Percentiles rank a stretch among this genome's conserved stretches.
phyloP scores from a whole-genome alignment of 306 rosid species.

The Boehmeria nivea region DNA sequence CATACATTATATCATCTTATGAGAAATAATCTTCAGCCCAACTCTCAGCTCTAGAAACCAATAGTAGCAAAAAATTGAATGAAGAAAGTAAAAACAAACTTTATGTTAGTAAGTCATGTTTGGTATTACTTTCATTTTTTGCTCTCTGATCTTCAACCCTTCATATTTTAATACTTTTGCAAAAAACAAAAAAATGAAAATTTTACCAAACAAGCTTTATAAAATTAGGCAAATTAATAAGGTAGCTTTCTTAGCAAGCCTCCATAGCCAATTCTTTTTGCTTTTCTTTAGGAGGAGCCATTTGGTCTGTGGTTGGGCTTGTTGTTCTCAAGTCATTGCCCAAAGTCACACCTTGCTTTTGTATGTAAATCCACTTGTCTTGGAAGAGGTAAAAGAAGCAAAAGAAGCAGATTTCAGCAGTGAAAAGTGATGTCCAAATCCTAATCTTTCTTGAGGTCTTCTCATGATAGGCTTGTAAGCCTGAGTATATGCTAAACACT shows the following conservation, averaged over 20 bases:
- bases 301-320: constrained; percentile 22
- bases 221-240: neutral
- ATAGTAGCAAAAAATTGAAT: neutral
- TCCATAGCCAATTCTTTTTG: constrained; percentile 32
- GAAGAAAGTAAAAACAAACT: constrained; percentile 3
- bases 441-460: constrained; percentile 59
- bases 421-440: constrained; percentile 64
- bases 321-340: constrained; percentile 22
- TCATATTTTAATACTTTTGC: too few species aligned
- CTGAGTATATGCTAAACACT: constrained; percentile 59
- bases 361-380: constrained; percentile 74
- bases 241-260: constrained; percentile 42
- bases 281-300: constrained; percentile 27
- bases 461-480: constrained; percentile 63
- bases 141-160: too few species aligned
- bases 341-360: constrained; percentile 51
- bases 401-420: constrained; percentile 47
- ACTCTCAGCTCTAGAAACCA: too few species aligned
- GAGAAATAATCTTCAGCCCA: too few species aligned
- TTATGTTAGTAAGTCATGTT: constrained; percentile 5
- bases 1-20: too few species aligned
- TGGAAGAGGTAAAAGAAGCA: constrained; percentile 77
- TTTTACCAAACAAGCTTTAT: too few species aligned
- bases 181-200: neutral
- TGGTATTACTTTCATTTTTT: too few species aligned